Conservation (phyloP, 2,329 filamentous ascomycete species). For the Capronia americana region DNA sequence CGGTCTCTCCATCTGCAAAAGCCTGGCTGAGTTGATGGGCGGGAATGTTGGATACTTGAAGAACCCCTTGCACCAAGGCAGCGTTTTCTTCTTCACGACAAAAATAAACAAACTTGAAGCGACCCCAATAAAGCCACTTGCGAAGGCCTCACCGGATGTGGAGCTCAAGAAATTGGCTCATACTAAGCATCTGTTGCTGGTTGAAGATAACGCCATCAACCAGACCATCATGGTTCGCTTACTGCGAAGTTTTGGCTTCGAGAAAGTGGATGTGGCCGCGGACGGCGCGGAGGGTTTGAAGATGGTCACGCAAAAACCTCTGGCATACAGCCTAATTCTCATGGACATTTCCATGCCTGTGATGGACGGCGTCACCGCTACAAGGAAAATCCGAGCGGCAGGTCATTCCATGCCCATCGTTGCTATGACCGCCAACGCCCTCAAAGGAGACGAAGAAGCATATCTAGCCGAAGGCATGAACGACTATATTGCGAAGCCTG, state of each 20-base stretch:
- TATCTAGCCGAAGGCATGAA: constrained; percentile 45
- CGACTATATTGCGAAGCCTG: constrained; percentile 46
- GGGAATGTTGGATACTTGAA: constrained; percentile 56
- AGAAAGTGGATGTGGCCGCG: constrained; percentile 74
- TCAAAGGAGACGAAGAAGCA: constrained; percentile 43
- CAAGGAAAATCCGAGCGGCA: constrained; percentile 42
- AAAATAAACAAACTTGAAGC: constrained; percentile 28
- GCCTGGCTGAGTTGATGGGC: constrained; percentile 62
- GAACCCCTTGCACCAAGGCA: constrained; percentile 42
- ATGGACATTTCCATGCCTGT: constrained; percentile 48
- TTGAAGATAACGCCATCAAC: constrained; percentile 54
- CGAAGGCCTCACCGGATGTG: constrained; percentile 36
- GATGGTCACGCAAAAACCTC: constrained; percentile 64
- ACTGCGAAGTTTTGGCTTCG: constrained; percentile 58
- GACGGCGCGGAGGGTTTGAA: constrained; percentile 81
- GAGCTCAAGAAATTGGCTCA: constrained; percentile 49
- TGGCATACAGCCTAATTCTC: constrained; percentile 61
- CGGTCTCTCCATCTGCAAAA: constrained; percentile 65
- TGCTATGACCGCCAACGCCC: constrained; percentile 45
- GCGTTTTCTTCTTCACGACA: constrained; percentile 41
- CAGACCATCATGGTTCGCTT: constrained; percentile 62
- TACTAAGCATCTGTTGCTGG: constrained; percentile 50
- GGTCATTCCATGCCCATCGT: constrained; percentile 40
- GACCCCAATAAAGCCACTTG: constrained; percentile 33
- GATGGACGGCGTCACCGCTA: constrained; percentile 46